A percentile compares a stretch with the other conserved stretches of the same genome.
phyloP scores from a whole-genome alignment of 2,329 filamentous ascomycete species.

The Trichoderma koningiopsis region DNA sequence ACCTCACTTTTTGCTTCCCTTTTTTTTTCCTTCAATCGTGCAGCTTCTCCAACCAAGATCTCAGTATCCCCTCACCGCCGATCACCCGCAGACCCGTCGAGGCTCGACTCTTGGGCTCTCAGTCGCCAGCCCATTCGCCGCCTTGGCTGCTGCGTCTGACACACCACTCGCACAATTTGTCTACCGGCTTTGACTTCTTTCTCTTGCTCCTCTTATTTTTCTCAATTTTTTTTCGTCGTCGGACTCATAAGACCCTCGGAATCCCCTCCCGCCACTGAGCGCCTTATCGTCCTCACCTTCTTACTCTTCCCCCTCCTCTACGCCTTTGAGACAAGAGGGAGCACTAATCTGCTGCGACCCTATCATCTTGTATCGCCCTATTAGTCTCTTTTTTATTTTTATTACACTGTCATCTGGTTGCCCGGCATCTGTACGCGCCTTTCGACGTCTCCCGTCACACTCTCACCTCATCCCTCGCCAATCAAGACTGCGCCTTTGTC shows the following conservation, averaged over 20 bases:
- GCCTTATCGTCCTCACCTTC: constrained; percentile 1
- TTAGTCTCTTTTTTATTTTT: neutral
- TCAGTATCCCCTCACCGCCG: constrained; percentile 26
- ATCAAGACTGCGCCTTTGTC: neutral
- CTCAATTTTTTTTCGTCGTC: neutral
- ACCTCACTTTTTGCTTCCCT: neutral
- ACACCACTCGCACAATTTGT: neutral
- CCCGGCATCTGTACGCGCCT: constrained; percentile 12
- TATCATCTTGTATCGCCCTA: constrained; percentile 19
- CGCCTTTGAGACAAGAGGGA: constrained; percentile 23
- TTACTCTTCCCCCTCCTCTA: constrained; percentile 9
- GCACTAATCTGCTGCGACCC: neutral
- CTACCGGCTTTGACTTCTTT: neutral
- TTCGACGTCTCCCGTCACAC: neutral
- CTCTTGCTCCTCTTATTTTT: neutral
- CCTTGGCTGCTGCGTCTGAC: neutral
- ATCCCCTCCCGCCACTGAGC: constrained; percentile 17
- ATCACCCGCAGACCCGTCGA: constrained; percentile 26
- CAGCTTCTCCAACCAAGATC: constrained; percentile 23
- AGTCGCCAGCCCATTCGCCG: constrained; percentile 7
- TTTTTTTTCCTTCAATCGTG: neutral
- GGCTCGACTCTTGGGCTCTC: neutral
- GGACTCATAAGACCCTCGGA: constrained; percentile 10
- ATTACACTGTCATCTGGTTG: neutral
- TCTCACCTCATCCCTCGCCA: constrained; percentile 13